Evolutionary conservation across 2,329 filamentous ascomycete species (phyloP).

Genomic region (Penicillium sp.): DNA sequence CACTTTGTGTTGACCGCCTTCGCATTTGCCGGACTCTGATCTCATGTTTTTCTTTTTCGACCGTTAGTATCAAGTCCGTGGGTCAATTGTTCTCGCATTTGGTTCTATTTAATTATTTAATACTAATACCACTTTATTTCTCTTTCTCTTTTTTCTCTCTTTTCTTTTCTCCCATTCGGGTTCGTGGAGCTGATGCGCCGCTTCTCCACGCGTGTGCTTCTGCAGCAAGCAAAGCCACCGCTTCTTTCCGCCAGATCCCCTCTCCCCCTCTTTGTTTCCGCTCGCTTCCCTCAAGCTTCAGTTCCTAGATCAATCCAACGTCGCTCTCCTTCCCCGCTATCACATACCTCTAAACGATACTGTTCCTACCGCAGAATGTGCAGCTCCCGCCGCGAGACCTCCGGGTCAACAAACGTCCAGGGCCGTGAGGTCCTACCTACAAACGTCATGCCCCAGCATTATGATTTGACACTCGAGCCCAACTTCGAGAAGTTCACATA

Average conservation of each 20-base stretch:
- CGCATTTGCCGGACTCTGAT: constrained; percentile 14
- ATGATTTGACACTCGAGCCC: constrained; percentile 87
- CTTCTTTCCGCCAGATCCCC: constrained; percentile 30
- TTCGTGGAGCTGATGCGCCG: constrained; percentile 31
- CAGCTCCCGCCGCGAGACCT: constrained; percentile 62
- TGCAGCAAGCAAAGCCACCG: constrained; percentile 37
- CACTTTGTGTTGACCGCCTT: constrained; percentile 15
- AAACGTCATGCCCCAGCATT: constrained; percentile 90
- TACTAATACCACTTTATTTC: constrained; percentile 9
- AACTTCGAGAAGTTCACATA: constrained; percentile 86
- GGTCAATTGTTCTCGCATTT: constrained; percentile 16
- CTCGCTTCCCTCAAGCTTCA: constrained; percentile 23
- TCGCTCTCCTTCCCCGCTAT: constrained; percentile 27
- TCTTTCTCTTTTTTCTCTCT: neutral
- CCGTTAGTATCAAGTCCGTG: constrained; percentile 18
- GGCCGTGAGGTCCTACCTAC: constrained; percentile 82
- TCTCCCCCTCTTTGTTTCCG: constrained; percentile 27
- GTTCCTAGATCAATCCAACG: constrained; percentile 20
- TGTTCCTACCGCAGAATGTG: constrained; percentile 77
- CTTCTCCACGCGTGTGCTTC: constrained; percentile 36
- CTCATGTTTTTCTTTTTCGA: constrained; percentile 13
- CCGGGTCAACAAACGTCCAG: constrained; percentile 58
- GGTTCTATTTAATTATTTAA: constrained; percentile 16
- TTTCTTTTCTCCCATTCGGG: constrained; percentile 10
- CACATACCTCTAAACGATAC: constrained; percentile 49